A percentile compares a stretch with the other conserved stretches of the same genome.
Evolutionary conservation across 2,329 filamentous ascomycete genomes (phyloP).

Genomic region (Aspergillus sp.): DNA sequence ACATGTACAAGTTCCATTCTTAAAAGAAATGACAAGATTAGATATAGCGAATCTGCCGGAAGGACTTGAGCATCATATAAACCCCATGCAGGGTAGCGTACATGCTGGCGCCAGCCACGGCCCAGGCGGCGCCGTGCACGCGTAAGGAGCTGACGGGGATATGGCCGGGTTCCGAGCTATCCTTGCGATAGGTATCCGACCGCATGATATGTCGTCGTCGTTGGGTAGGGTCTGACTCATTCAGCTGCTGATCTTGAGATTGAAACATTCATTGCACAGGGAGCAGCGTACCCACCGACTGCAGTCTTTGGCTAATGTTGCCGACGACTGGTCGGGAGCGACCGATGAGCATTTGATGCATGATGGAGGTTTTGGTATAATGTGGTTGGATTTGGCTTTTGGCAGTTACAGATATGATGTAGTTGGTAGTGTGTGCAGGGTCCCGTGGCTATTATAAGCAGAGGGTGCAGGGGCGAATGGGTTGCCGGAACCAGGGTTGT

Average conservation of each 20-base stretch:
- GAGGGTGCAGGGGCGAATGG: background rate
- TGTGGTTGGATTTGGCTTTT: background rate
- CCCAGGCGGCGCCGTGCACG: slow-evolving; percentile 25
- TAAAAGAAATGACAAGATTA: background rate
- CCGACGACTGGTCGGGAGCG: slow-evolving; percentile 8
- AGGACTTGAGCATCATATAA: slow-evolving; percentile 23
- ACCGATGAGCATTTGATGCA: slow-evolving; percentile 12
- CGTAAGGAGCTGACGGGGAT: slow-evolving; percentile 22
- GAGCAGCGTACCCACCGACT: slow-evolving; percentile 3
- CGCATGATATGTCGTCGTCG: background rate
- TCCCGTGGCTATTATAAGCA: background rate
- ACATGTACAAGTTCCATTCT: too few relatives aligned
- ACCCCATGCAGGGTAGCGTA: slow-evolving; percentile 23
- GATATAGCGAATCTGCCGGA: slow-evolving; percentile 24
- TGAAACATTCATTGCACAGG: background rate
- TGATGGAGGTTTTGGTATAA: background rate
- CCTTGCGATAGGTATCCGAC: slow-evolving; percentile 5
- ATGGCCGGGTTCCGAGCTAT: background rate
- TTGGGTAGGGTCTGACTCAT: background rate
- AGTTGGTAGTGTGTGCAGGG: background rate
- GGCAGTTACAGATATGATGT: too few relatives aligned
- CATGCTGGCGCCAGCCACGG: slow-evolving; percentile 25
- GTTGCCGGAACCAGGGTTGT: background rate
- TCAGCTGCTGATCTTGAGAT: background rate
- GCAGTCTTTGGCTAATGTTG: slow-evolving; percentile 2